These are phyloP conservation scores for Amborella trichopoda DNA, from an alignment of 164 flowering plant genomes.

Conservation along the genomic window DNA sequence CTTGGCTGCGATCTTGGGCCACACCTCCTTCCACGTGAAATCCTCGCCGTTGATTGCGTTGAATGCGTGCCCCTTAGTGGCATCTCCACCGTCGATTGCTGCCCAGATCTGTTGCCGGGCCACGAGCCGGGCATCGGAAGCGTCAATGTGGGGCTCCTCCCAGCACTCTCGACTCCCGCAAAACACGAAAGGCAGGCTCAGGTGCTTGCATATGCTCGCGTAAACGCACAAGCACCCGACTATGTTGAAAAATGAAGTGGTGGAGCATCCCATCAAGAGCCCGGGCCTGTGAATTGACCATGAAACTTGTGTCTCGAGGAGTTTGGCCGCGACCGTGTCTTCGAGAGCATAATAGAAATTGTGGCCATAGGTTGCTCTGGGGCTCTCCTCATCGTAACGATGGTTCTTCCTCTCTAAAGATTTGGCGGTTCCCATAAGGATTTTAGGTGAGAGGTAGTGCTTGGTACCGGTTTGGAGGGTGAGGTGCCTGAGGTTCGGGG, in stretches of 20 bases:
- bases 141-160: conserved; percentile 64
- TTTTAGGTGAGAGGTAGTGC: conserved; percentile 38
- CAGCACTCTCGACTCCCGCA: conserved; percentile 63
- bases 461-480: conserved; percentile 85
- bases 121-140: conserved; percentile 63
- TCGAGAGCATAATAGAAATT: conserved; percentile 71
- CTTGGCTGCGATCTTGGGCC: conserved; percentile 43
- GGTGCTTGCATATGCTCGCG: conserved; percentile 48
- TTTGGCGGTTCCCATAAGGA: background rate
- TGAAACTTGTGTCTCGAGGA: conserved; percentile 20
- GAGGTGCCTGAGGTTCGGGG: conserved; percentile 43
- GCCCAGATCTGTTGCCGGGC: conserved; percentile 91
- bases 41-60: conserved; percentile 49
- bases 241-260: conserved; percentile 44
- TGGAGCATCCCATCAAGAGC: conserved; percentile 52
- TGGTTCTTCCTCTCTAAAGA: background rate
- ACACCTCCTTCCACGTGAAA: conserved; percentile 71
- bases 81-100: conserved; percentile 19
- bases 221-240: conserved; percentile 70
- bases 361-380: conserved; percentile 21
- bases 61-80: conserved; percentile 37
- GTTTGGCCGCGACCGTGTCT: conserved; percentile 57
- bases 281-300: conserved; percentile 95
- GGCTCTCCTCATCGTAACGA: conserved; percentile 45
- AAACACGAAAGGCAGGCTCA: conserved; percentile 68